Base-by-base conservation (phyloP, 1,284 basidiomycete genomes). In the Phylloporus sp. region DNA sequence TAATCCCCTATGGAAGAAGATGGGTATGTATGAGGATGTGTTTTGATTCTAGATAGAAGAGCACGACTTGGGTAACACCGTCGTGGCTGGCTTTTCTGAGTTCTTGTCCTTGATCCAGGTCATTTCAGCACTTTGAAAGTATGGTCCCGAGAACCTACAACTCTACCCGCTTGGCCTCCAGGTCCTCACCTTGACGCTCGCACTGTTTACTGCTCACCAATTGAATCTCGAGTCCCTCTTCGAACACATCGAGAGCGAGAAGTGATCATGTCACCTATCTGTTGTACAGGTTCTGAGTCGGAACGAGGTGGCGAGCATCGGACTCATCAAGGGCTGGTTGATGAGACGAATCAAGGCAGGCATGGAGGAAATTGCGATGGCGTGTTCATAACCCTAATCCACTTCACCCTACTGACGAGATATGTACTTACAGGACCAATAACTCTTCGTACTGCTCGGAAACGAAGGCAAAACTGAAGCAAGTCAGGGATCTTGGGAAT, bases 21-120 rank as follows among this genome's bases (percentile, higher is more conserved):
- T 96, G 81, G 95, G 92, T 4, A 96, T 98, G 96, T 94, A 95
- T 76, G 98, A 98, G 71, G 96, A 98, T 67, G 89, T 98, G 44
- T 73, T 99, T 32, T 86, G 95, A 26, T 96, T 94, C 80, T 96
- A 92, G 89, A 97, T 97, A 84, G 91, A 90, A 60, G 82, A 82
- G 65, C 82, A 88, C 69, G 82, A 80, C 34, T 80, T 80, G 18
- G 81, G 79, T 8, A 37, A 46, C 8, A 50, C 51, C 4, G 54
- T 60, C 11, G 50, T 40, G 13, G 7, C n/a, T 2, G 58, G 42
- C 8, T 51, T 68, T 8, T 70, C 76, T 6, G 71, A 80, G 0
- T 78, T 57, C 3, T 65, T 66, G 10, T 70, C 66, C 8, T 91
- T 90, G 6, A 74, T 73, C 2, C 85, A 93, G 72, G 93, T 98